These are phyloP conservation scores for Coriaria nepalensis DNA, from an alignment of 306 rosid genomes.

Conservation along the genomic window DNA sequence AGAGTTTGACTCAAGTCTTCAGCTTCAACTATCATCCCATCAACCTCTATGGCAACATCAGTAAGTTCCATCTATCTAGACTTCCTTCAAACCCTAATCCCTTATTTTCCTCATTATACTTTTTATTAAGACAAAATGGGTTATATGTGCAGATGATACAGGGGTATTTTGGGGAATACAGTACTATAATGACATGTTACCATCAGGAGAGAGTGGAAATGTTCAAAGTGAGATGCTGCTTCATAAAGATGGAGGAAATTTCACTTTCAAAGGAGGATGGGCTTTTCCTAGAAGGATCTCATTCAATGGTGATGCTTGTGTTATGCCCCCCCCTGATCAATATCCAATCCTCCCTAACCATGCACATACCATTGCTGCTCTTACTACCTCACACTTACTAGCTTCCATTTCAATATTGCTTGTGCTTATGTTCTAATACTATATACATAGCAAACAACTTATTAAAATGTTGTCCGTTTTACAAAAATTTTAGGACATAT, in stretches of 20 bases:
- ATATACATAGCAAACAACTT: no score
- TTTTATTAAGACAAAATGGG: no score
- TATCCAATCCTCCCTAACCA: conserved; percentile 53
- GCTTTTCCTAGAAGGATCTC: conserved; percentile 59
- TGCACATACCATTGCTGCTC: conserved; percentile 12
- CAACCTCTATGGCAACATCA: conserved; percentile 28
- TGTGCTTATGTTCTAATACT: neutral
- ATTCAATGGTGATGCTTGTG: conserved; percentile 74
- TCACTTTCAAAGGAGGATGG: conserved; percentile 70
- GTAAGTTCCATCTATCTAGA: conserved; percentile 33
- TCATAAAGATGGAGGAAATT: conserved; percentile 38
- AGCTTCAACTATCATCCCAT: conserved; percentile 67
- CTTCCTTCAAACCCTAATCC: conserved; percentile 2
- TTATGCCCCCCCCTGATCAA: conserved; percentile 60
- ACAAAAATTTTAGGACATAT: no score
- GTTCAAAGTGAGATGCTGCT: conserved; percentile 64
- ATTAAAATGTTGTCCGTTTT: neutral
- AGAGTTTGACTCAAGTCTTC: conserved; percentile 44
- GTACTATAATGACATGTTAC: conserved; percentile 57
- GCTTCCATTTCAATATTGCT: neutral
- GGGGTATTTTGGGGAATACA: conserved; percentile 73
- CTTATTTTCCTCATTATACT: neutral
- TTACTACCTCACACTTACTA: neutral
- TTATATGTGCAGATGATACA: conserved; percentile 42
- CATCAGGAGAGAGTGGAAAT: conserved; percentile 44